Percentiles rank a stretch among this genome's conserved stretches.
Conservation (phyloP, 2,329 filamentous ascomycete species). For the Periconia sp. region DNA sequence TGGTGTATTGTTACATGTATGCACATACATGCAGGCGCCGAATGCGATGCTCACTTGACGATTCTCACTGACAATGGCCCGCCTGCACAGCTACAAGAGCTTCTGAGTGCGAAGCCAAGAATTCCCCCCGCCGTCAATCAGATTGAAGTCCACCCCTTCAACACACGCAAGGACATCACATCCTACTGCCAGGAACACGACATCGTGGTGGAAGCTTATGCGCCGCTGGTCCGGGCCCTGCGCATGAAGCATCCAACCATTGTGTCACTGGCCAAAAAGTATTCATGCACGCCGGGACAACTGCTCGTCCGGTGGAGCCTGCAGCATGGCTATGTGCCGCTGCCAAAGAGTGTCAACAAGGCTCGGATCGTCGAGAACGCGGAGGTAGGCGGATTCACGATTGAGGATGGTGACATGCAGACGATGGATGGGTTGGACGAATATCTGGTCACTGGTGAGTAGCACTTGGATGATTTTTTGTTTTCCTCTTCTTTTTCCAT, state of each 20-base stretch:
- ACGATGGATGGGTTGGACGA: slow-evolving; percentile 68
- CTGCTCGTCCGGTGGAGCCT: slow-evolving; percentile 77
- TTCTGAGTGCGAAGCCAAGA: slow-evolving; percentile 63
- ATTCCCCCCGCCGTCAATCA: slow-evolving; percentile 74
- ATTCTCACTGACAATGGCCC: slow-evolving; percentile 1
- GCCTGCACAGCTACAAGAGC: slow-evolving; percentile 63
- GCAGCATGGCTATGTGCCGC: slow-evolving; percentile 70
- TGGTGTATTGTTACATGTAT: neutral
- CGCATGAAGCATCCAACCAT: slow-evolving; percentile 70
- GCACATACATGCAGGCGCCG: slow-evolving; percentile 6
- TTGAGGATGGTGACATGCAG: slow-evolving; percentile 65
- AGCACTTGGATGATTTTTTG: neutral
- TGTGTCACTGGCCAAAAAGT: slow-evolving; percentile 64
- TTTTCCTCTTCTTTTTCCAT: neutral
- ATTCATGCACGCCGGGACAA: slow-evolving; percentile 71
- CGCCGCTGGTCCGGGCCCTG: slow-evolving; percentile 71
- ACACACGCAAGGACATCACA: slow-evolving; percentile 69
- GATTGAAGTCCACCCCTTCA: slow-evolving; percentile 80
- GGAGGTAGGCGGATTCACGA: slow-evolving; percentile 61
- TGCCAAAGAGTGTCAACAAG: slow-evolving; percentile 70
- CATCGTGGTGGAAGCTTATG: slow-evolving; percentile 78
- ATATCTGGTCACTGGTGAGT: slow-evolving; percentile 63
- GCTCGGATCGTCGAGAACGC: slow-evolving; percentile 68
- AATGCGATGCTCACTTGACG: neutral
- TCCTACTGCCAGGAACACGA: slow-evolving; percentile 65